Conservation (phyloP, 352 stramenopile species). For the Pythium rhizo-oryzae region DNA sequence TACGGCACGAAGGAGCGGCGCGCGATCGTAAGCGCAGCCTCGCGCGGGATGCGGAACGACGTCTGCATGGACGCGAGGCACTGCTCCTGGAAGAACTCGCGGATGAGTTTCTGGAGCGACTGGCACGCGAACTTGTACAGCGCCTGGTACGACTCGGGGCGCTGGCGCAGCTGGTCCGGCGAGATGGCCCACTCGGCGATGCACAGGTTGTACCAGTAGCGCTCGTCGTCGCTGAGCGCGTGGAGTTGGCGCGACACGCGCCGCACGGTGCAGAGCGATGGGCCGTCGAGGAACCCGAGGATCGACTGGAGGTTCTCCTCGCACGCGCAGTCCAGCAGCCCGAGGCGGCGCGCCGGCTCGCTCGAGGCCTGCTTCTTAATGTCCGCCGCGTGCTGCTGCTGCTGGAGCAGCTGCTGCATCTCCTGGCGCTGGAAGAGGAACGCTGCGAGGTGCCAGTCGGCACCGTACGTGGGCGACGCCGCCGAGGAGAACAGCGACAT, state of each 20-base stretch:
- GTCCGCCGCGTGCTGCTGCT: conserved; percentile 2
- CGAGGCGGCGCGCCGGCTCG: conserved; percentile 3
- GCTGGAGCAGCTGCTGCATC: conserved; percentile 37
- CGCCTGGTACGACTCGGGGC: conserved; percentile 64
- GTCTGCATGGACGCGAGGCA: conserved; percentile 71
- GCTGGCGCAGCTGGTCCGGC: conserved; percentile 60
- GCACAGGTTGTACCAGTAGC: conserved; percentile 71
- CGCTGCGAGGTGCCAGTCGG: conserved; percentile 41
- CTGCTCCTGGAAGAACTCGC: conserved; percentile 81
- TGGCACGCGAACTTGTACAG: conserved; percentile 79
- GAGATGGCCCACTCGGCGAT: conserved; percentile 74
- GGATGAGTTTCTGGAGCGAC: conserved; percentile 74
- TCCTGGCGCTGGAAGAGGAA: conserved; percentile 39
- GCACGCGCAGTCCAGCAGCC: conserved; percentile 73
- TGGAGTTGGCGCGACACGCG: conserved; percentile 64
- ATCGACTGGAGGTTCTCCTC: conserved; percentile 72
- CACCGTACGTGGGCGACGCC: conserved; percentile 35
- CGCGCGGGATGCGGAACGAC: conserved; percentile 68
- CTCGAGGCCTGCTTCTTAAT: neutral
- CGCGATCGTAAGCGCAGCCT: conserved; percentile 60
- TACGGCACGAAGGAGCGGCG: conserved; percentile 28
- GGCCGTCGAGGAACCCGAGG: conserved; percentile 69
- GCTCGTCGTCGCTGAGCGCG: conserved; percentile 54
- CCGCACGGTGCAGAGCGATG: conserved; percentile 58
- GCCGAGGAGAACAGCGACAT: conserved; percentile 44